A percentile compares a stretch with the other conserved stretches of the same genome.
phyloP scores from a whole-genome alignment of 2,329 filamentous ascomycete genomes.

The Pyricularia pennisetigena region DNA sequence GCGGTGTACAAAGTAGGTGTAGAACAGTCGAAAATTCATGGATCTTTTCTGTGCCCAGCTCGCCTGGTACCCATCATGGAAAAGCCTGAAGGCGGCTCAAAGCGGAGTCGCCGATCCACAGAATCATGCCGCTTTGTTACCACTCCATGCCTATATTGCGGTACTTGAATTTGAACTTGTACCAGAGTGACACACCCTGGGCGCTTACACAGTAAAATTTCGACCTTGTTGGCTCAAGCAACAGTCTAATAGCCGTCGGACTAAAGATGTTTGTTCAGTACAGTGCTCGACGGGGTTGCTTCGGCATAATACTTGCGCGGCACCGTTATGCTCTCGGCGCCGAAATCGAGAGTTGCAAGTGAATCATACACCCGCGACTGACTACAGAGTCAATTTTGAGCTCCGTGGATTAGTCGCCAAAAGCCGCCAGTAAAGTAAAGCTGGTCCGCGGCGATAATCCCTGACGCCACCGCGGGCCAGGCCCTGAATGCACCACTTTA shows the following conservation, averaged over 20 bases:
- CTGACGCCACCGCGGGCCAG: not conserved
- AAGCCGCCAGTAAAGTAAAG: not conserved
- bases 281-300: too few relatives aligned
- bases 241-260: too few relatives aligned
- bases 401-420: not conserved
- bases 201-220: too few relatives aligned
- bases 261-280: too few relatives aligned
- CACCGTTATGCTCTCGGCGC: too few relatives aligned
- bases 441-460: not conserved
- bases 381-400: not conserved
- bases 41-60: not conserved
- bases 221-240: too few relatives aligned
- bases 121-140: too few relatives aligned
- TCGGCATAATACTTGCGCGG: too few relatives aligned
- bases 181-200: too few relatives aligned
- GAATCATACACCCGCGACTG: not conserved
- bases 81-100: not conserved
- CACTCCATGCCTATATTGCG: too few relatives aligned
- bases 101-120: not conserved
- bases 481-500: not conserved
- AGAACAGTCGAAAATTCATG: not conserved
- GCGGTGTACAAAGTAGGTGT: not conserved
- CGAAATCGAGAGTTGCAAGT: not conserved
- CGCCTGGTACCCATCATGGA: not conserved
- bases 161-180: too few relatives aligned